Base-by-base conservation (phyloP, 176 grass and related monocot species). In the Elymus sibiricus region DNA sequence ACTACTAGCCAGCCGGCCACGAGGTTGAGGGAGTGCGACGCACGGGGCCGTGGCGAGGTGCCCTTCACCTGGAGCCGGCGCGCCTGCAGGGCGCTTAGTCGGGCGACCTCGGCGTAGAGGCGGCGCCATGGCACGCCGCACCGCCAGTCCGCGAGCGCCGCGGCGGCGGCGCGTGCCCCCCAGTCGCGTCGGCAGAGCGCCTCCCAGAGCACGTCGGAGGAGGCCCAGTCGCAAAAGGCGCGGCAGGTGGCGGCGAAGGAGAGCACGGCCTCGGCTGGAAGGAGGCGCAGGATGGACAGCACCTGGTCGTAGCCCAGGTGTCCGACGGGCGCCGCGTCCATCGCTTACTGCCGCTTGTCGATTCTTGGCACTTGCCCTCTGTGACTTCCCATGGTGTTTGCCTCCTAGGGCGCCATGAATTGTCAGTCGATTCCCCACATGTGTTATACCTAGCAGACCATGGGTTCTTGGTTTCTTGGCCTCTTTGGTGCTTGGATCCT, bases 11-110 rank as follows among this genome's bases (percentile, higher is more conserved):
- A 98, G 25, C 88, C 93, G 28, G 90, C 83, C 69, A 95, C 88
- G 27, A 98, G 89, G 82, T 92, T 95, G n/a, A 98, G 86, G 22
- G 96, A 98, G 88, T 95, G 96, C 53, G 96, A 98, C 64, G 93
- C 96, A 39, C 93, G 85, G 4, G 93, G 93, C 38, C 81, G 81
- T 6, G 96, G 93, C 72, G 84, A 90, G 84, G 63, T 38, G 51
- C 83, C 90, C 81, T 87, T 91, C 34, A 78, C 64, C 11, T 82
- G 82, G 39, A 98, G 42, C 32, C 79, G 88, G 64, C 84, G 83
- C 64, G 86, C 86, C 28, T 88, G 92, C 25, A 94, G 86, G 68
- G 88, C 86, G 39, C 59, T 58, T 15, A 95, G 65, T 78, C 44
- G 77, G 47, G 88, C 89, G 29, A 95, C 86, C 82, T 88, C 87